These are phyloP conservation scores for Mortierella sp. DNA, from an alignment of 371 early-diverging fungal species.

Conservation along the genomic window DNA sequence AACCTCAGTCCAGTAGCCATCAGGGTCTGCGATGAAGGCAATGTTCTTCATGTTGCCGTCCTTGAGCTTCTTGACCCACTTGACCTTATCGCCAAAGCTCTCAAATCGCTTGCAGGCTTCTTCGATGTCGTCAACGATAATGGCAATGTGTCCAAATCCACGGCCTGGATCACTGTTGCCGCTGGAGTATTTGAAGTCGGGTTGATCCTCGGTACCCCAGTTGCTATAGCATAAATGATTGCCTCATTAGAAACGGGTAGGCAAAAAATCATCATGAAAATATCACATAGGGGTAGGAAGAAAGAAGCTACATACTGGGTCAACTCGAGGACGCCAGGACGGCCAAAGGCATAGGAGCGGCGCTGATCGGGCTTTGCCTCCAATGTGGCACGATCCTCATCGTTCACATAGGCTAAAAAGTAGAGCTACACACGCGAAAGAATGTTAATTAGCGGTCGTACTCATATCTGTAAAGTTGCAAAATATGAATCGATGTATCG, in stretches of 20 bases:
- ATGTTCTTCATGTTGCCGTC: conserved; percentile 89
- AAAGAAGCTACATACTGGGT: conserved; percentile 74
- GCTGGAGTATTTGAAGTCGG: conserved; percentile 75
- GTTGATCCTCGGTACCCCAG: conserved; percentile 88
- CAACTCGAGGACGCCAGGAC: conserved; percentile 85
- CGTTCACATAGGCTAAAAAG: conserved; percentile 80
- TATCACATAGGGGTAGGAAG: neutral
- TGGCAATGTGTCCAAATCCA: conserved; percentile 89
- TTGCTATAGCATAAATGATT: conserved; percentile 54
- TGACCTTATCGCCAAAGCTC: conserved; percentile 70
- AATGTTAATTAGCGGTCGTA: neutral
- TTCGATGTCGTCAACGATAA: conserved; percentile 85
- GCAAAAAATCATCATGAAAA: neutral
- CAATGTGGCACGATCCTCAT: conserved; percentile 56
- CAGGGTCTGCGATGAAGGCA: conserved; percentile 91
- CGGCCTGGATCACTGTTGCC: conserved; percentile 79
- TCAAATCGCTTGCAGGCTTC: conserved; percentile 85
- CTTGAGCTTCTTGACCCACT: conserved; percentile 80
- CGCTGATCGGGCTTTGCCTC: conserved; percentile 65
- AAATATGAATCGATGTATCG: neutral
- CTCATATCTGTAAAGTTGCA: neutral
- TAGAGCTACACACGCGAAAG: conserved; percentile 56
- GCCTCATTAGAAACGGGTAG: neutral
- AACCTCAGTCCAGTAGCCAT: conserved; percentile 88
- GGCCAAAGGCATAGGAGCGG: conserved; percentile 67